Base-by-base conservation (phyloP, 2,329 filamentous ascomycete genomes). In the Exophiala aquamarina region DNA sequence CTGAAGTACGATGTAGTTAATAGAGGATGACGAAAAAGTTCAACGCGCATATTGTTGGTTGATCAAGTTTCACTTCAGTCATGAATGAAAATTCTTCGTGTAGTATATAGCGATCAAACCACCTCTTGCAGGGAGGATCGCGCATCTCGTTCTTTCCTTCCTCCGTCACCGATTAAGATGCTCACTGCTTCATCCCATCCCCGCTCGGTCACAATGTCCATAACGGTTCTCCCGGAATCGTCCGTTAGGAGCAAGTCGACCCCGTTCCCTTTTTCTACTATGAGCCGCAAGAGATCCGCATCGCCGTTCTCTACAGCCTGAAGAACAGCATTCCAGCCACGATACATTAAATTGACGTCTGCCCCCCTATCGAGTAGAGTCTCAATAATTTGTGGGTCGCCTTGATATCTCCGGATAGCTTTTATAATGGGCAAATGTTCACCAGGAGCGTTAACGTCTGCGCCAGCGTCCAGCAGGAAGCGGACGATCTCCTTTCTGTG, bases 341-440 rank as follows among this genome's bases (percentile, higher is more conserved):
- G 76, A 64, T 85, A 85, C 51, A 84, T 69, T 63, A 79, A 78
- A 67, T 87, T 87, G 39, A 83, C 80, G 58, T 87, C 81, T 1
- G 82, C 84, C 7, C 84, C 83, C 50, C 77, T 73, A 9, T 75
- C 75, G 6, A 87, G 72, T 4, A 87, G 71, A 66, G 83, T 71
- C 62, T 82, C 75, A 23, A 87, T 72, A 43, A 84, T 79, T 33
- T 80, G 76, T 0, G 77, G 75, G 55, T 85, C 77, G 23, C 74
- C 71, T 7, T 73, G 71, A 57, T 77, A 77, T 18, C 80, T 71
- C 3, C 83, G 76, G 34, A 87, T 73, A 2, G 84, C 81, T 65
- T 87, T 87, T 62, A 87, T 82, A 43, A 87, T 75, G 5, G 84
- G 84, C 10, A 87, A 67, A 64, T 87, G 84, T 69, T 87, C 84